These are phyloP conservation scores for Xylaria telfairii DNA, from an alignment of 495 filamentous ascomycete species.

Conservation along the genomic window DNA sequence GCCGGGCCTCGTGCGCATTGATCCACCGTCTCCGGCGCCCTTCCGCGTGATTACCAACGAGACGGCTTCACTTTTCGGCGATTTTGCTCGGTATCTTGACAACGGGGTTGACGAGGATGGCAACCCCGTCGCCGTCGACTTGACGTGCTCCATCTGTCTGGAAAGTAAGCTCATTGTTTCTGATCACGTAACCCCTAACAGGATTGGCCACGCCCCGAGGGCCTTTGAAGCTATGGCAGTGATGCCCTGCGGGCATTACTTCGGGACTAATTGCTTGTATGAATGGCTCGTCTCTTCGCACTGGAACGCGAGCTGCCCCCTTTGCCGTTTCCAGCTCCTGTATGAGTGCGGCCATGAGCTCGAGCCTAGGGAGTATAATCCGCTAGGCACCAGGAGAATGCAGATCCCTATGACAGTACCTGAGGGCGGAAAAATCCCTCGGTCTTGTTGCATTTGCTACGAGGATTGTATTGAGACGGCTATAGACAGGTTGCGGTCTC, in stretches of 20 bases:
- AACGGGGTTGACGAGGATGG: constrained; percentile 76
- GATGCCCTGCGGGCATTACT: constrained; percentile 35
- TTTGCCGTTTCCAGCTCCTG: constrained; percentile 10
- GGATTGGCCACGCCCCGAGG: constrained; percentile 11
- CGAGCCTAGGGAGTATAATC: background rate
- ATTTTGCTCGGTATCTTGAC: constrained; percentile 79
- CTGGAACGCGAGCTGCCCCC: background rate
- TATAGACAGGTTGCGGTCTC: background rate
- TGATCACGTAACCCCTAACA: constrained; percentile 27
- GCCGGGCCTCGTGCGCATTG: constrained; percentile 44
- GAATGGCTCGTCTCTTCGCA: background rate
- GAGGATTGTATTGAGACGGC: background rate
- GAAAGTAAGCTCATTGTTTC: constrained; percentile 34
- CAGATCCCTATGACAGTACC: background rate
- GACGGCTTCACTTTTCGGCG: constrained; percentile 69
- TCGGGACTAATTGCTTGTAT: constrained; percentile 21
- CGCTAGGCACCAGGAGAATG: background rate
- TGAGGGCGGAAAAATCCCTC: background rate
- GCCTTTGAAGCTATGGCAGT: constrained; percentile 5
- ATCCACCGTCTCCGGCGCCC: constrained; percentile 63
- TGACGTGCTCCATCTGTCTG: constrained; percentile 27
- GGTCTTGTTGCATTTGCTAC: background rate
- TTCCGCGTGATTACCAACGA: constrained; percentile 61
- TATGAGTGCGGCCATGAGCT: constrained; percentile 3
- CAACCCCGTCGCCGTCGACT: constrained; percentile 45